Base-by-base conservation (phyloP, 2,329 filamentous ascomycete genomes). In the Lasiodiplodia gonubiensis region DNA sequence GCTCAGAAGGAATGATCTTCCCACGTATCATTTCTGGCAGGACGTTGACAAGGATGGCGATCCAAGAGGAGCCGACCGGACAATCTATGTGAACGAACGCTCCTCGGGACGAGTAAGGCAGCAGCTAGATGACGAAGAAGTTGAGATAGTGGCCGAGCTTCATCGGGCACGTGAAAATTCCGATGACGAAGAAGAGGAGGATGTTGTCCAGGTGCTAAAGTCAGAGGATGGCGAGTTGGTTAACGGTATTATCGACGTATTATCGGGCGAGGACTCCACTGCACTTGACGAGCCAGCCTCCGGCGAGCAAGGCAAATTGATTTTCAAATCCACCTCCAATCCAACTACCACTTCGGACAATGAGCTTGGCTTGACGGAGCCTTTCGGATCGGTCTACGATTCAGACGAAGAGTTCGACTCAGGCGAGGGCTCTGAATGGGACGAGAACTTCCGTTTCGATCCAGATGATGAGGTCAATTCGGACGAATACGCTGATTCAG, bases 11-110 rank as follows among this genome's bases (percentile, higher is more conserved):
- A 48, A 68, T 8, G 18, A n/a, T 4, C 49, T 68, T 2, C 66
- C 66, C 3, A 55, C 59, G 5, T 68, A 33, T 23, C 51, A 68
- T 46, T 68, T 54, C 39, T 68, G 66, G 66, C 54, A 57, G n/a
- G 27, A 66, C 27, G 64, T 57, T n/a, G 16, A 37, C 18, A 39
- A 21, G 11, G 35, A 53, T 4, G 61, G 61, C 11, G 18, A 54
- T 11, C 61, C 61, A 11, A 37, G 59, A 16, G n/a, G 8, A 11
- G 42, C 30, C 27, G n/a, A 63, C n/a, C 51, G 42, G 46, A 46
- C 30, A 2, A 23, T 8, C 12, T 63, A 63, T 30, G 51, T 63
- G 46, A 30, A 63, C 30, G 27, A 18, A 14, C 51, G 59, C 46
- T 49, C 61, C 7, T 16, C 23, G n/a, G 14, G 61, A 18, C 39